phyloP scores from a whole-genome alignment of 345 rosid genomes.

The Hibiscus tridactylites region DNA sequence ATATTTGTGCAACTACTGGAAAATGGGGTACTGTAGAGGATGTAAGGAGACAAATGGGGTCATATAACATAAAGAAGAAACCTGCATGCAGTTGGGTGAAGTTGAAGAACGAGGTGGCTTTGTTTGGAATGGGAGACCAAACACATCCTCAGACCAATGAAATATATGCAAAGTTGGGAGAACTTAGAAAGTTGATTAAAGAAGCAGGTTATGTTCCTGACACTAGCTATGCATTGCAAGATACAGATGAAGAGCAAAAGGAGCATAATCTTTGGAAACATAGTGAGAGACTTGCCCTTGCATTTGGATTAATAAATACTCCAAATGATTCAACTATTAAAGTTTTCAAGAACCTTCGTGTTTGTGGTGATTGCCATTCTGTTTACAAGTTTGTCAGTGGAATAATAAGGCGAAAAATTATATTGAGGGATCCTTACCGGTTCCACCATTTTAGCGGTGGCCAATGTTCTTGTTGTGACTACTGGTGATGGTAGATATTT shows the following conservation, averaged over 20 bases:
- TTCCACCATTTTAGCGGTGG: slow-evolving; percentile 82
- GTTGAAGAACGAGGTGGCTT: slow-evolving; percentile 45
- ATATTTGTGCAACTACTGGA: slow-evolving; percentile 73
- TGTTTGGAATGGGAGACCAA: slow-evolving; percentile 71
- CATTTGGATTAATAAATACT: slow-evolving; percentile 50
- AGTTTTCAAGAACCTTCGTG: slow-evolving; percentile 81
- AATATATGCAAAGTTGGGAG: slow-evolving; percentile 67
- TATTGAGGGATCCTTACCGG: slow-evolving; percentile 65
- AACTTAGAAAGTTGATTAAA: slow-evolving; percentile 62
- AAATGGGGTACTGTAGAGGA: slow-evolving; percentile 71
- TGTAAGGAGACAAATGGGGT: slow-evolving; percentile 68
- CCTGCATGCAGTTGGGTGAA: slow-evolving; percentile 96
- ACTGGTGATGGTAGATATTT: slow-evolving; percentile 47
- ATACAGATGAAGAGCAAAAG: slow-evolving; percentile 88
- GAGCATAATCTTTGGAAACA: slow-evolving; percentile 88
- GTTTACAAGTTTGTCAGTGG: slow-evolving; percentile 69
- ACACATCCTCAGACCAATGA: slow-evolving; percentile 46
- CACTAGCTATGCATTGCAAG: slow-evolving; percentile 72
- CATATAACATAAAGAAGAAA: slow-evolving; percentile 57
- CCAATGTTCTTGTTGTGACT: slow-evolving; percentile 69
- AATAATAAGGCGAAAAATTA: slow-evolving; percentile 38
- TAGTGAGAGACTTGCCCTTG: slow-evolving; percentile 87
- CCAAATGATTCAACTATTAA: slow-evolving; percentile 52
- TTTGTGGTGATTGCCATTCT: slow-evolving; percentile 75
- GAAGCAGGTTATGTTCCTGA: slow-evolving; percentile 79